Evolutionary conservation across 164 flowering plant species (phyloP).

Genomic region (Vitis rupestris): DNA sequence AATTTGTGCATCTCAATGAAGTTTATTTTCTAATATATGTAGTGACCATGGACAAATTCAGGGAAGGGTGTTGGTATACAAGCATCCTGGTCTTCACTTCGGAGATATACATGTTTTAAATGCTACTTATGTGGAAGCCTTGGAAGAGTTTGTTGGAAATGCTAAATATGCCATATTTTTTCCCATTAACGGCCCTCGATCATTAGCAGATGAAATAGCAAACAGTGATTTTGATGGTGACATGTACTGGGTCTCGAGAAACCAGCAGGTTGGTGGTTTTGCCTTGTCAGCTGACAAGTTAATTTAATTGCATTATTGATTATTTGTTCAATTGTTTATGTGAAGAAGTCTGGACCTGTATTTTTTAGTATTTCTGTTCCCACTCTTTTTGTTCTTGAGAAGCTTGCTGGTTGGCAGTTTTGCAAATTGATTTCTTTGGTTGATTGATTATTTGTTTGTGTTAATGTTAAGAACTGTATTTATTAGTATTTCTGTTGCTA

Average conservation of each 20-base stretch:
- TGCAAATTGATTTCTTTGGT: too few species aligned
- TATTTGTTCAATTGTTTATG: background rate
- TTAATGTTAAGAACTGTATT: too few species aligned
- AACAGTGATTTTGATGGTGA: slow-evolving; percentile 91
- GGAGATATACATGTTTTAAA: slow-evolving; percentile 75
- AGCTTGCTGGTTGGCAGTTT: too few species aligned
- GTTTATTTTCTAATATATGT: slow-evolving; percentile 9
- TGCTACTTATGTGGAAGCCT: slow-evolving; percentile 50
- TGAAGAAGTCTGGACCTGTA: background rate
- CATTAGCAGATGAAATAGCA: slow-evolving; percentile 86
- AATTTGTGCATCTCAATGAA: background rate
- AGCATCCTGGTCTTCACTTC: slow-evolving; percentile 82
- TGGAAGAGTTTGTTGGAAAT: slow-evolving; percentile 61
- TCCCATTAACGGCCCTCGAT: slow-evolving; percentile 60
- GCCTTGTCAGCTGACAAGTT: background rate
- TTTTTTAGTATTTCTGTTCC: too few species aligned
- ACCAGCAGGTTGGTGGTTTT: slow-evolving; percentile 51
- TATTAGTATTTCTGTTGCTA: too few species aligned
- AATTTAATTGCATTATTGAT: background rate
- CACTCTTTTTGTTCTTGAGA: too few species aligned
- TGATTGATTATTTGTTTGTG: too few species aligned
- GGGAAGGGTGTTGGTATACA: slow-evolving; percentile 72
- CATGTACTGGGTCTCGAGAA: slow-evolving; percentile 74
- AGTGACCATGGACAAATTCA: slow-evolving; percentile 79
- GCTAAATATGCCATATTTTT: slow-evolving; percentile 85